Base-by-base conservation (phyloP, 805 yeast species). In the Kockiozyma suomiensis region DNA sequence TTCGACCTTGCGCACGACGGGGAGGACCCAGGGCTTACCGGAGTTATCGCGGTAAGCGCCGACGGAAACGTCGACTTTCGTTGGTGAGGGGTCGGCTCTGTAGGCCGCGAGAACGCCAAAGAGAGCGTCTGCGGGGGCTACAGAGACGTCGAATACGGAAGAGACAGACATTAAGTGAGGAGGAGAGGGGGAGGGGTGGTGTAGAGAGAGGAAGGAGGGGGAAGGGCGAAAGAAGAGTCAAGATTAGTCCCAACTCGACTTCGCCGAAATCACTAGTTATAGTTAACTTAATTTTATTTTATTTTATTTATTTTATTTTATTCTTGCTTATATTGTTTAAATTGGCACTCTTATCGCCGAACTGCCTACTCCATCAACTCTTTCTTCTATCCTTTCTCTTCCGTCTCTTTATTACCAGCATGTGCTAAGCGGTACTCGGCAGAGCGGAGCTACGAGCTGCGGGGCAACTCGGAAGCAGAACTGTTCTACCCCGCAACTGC, bases 21-120 rank as follows among this genome's bases (percentile, higher is more conserved):
- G 88, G 50, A 85, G 75, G 48, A 85, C 82, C 87, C 87, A 85
- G 41, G 90, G 89, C 73, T 84, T 83, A 51, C 89, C 90, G 62
- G 74, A 69, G 69, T 84, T 81, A 72, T 85, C 89, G 72, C 90
- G 79, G 75, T 85, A 85, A 46, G 90, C 89, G 62, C 96, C 96
- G 65, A 89, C 87, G 40, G 96, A 94, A 68, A 89, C 78, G 72
- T 91, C 97, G 51, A 90, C 96, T 75, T 90, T 92, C 42, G 66
- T 58, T n/a, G 66, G 59, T 30, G 64, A 61, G 30, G 70, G 60
- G 65, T 77, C 80, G 30, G 69, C 72, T 64, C 72, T 72, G 71
- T 65, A 68, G 30, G 69, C 68, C 26, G 70, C 70, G 25, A 69
- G 64, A 41, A 68, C 67, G 48, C 70, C 70, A 54, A 65, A 59